Evolutionary conservation across 23 red algal species (phyloP).

Genomic region (Chondrus crispus): DNA sequence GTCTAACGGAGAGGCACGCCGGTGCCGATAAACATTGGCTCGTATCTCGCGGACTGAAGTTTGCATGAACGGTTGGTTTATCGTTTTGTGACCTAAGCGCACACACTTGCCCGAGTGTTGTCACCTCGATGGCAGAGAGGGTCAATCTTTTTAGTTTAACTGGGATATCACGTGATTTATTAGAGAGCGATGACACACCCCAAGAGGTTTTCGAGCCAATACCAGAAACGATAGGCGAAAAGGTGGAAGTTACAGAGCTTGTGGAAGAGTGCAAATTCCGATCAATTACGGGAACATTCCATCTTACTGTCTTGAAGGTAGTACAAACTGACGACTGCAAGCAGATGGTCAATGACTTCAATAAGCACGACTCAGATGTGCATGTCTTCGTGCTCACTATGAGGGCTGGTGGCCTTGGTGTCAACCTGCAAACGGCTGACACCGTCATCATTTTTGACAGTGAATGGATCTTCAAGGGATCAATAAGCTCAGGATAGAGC

Average conservation of each 20-base stretch:
- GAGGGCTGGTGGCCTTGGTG: conserved; percentile 93
- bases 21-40: neutral
- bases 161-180: too few species aligned
- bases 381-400: conserved; percentile 98
- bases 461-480: conserved; percentile 99
- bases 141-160: too few species aligned
- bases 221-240: too few species aligned
- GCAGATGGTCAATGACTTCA: conserved; percentile 88
- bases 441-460: conserved; percentile 99
- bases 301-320: conserved; percentile 87
- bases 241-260: neutral
- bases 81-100: neutral
- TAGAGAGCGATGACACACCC: too few species aligned
- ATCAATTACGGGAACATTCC: conserved; percentile 66
- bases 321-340: conserved; percentile 82
- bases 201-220: too few species aligned
- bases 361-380: conserved; percentile 61
- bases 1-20: too few species aligned
- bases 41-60: neutral
- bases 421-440: conserved; percentile 98
- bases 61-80: neutral
- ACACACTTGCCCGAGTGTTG: too few species aligned
- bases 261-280: neutral
- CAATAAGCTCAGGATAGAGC: conserved; percentile 96
- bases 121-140: too few species aligned